Base-by-base conservation (phyloP, 164 flowering plant species). In the Vitis rupestris region DNA sequence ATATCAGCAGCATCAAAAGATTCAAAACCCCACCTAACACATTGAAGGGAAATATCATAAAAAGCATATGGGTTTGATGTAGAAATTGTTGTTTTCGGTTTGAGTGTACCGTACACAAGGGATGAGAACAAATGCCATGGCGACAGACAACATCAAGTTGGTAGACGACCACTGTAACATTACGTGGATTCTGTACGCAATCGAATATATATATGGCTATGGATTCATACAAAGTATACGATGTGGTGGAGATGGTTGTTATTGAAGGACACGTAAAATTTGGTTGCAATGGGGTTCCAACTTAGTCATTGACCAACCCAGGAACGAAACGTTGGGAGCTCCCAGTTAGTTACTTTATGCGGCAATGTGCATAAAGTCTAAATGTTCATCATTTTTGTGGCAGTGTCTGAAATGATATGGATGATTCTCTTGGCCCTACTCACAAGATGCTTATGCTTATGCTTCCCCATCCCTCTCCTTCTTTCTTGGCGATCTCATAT, bases 371-470 rank as follows among this genome's bases (percentile, higher is more conserved):
- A 47, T 27, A 16, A 50, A 61, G 69, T 69, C 73, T 64, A 27
- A 23, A 47, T 50, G 10, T 15, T 50, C 57, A 59, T 69, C 72
- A 53, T 65, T 59, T 65, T 48, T 52, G 3, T 4, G 47, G 51
- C 65, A 2, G 69, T 67, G 65, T 70, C n/a, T 61, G 70, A 70
- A 66, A 60, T 64, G 76, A 74, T 74, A 60, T 70, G 16, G 66
- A 65, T 59, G 77, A 74, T 74, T 65, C 70, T 59, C 31, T 51
- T n/a, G 62, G 70, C 14, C 76, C 76, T 56, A 68, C 68, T 44
- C 9, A 14, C 29, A 63, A 57, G 51, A 51, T 63, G 72, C 72
- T 56, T 2, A 5, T 17, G 48, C 44, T 37, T 37, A 23, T 10
- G 70, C 70, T 54, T 55, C 75, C 60, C 50, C 49, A 19, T 29